These are phyloP conservation scores for Neopestalotiopsis sp. DNA, from an alignment of 2,329 filamentous ascomycete species.

Conservation along the genomic window DNA sequence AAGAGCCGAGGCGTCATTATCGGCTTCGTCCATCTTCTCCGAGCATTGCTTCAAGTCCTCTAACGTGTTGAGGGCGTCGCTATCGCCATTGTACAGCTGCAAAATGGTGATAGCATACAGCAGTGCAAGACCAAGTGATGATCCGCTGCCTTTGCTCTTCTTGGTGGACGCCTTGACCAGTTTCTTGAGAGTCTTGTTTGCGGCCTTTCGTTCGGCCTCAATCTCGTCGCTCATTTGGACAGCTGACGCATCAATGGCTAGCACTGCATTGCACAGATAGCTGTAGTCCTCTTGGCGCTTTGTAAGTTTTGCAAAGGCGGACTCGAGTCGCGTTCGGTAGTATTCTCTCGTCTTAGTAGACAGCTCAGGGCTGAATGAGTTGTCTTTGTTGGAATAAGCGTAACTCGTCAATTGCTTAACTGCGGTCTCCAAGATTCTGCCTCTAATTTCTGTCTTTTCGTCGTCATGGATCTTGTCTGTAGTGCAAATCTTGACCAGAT, in stretches of 20 bases:
- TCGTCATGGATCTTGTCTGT: constrained; percentile 38
- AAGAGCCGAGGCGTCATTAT: constrained; percentile 67
- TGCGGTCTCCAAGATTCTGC: constrained; percentile 46
- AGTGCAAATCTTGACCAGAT: constrained; percentile 57
- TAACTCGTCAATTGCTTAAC: constrained; percentile 59
- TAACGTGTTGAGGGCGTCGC: constrained; percentile 82
- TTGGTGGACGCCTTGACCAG: constrained; percentile 48
- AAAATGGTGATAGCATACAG: constrained; percentile 85
- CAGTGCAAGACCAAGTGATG: constrained; percentile 71
- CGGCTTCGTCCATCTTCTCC: constrained; percentile 65
- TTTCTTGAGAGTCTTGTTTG: constrained; percentile 57
- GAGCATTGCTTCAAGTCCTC: constrained; percentile 82
- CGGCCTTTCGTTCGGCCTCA: constrained; percentile 56
- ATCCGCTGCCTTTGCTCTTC: constrained; percentile 43
- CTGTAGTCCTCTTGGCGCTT: constrained; percentile 57
- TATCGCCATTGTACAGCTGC: constrained; percentile 88
- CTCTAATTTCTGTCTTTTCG: constrained; percentile 29
- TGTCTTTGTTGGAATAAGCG: constrained; percentile 56
- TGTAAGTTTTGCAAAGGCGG: constrained; percentile 62
- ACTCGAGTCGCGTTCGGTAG: constrained; percentile 61
- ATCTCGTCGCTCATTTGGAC: constrained; percentile 62
- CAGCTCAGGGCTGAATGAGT: constrained; percentile 45
- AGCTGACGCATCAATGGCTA: constrained; percentile 56
- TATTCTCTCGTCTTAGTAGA: constrained; percentile 60
- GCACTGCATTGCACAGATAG: constrained; percentile 58